Evolutionary conservation across 306 rosid species (phyloP), one percentile per base, ranked within the genome.

Genomic region (Acacia acuminata): DNA sequence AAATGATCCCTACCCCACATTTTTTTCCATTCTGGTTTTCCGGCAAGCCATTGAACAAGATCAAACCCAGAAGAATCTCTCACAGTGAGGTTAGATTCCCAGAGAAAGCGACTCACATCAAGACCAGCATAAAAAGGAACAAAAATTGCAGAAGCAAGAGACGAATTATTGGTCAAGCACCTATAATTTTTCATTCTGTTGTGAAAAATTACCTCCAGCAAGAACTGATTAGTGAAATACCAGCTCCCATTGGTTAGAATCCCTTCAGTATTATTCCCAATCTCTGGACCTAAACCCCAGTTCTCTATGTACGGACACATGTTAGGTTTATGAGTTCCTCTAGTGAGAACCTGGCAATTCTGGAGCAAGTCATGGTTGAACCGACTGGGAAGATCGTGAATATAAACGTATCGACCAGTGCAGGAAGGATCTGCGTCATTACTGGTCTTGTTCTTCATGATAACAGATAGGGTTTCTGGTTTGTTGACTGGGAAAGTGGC

Each of bases 1-100:
- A 96, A 96, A 86, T 96, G 98, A 50, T 96, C 99, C 47, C 96
- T 89, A 2, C 99, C 99, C 86, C 80, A 91, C 96, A 96, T 83
- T 82, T 12, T 88, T 77, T 72, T 82, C 99, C 99, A 96, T 53
- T 92, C 96, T 0, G 90, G 86, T 25, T 43, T 88, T 0, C 42
- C 55, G 0, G 85, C 80, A 22, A 96, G 87, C 92, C 89, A 89
- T 4, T 50, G 4, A 14, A 89, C 48, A 76, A 96, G 91, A 8
- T 94, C 94, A 50, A 22, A 64, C 24, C 89, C 97, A 7, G 94
- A 88, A 27, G 88, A 73, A 73, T 96, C 98, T 42, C 96, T 89
- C 6, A 77, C 85, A 0, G 96, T 81, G 2, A 93, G 60, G 79
- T 89, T 87, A 12, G 92, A 72, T 67, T 83, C 86, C 92, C 92